Base-by-base conservation (phyloP, 2,329 filamentous ascomycete genomes). In the Talaromyces sp. region DNA sequence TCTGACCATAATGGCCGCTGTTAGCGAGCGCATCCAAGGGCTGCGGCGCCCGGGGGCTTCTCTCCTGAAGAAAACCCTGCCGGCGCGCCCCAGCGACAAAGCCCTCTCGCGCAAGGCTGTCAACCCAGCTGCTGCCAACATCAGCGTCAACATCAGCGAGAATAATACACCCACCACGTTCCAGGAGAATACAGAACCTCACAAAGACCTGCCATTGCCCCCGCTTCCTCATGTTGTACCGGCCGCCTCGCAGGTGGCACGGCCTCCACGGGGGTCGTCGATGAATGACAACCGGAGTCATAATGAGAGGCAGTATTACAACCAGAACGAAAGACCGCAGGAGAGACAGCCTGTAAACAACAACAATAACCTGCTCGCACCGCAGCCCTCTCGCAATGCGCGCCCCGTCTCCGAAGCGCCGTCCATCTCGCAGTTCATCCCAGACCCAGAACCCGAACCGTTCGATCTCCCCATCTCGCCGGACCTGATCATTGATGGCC, bases 341-440 rank as follows among this genome's bases (percentile, higher is more conserved):
- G 8, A 16, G 12, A 31, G 5, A 14, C 1, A 3, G 5, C 50
- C 10, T 31, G 27, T 14, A 6, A 53, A 7, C 23, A 31, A 23
- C 14, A 12, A n/a, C 6, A 53, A n/a, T 9, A 27, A 47, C 44
- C 44, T 47, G 18, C 44, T 47, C n/a, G n/a, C 23, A 18, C 59
- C 54, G 7, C 36, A 33, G 6, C 27, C 56, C 16, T 6, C 6
- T 7, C 53, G 28, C 4, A 27, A 14, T 10, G 23, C 34, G 34
- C 57, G 61, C 16, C 61, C 61, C 23, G 12, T 63, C 57, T 64
- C 54, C 65, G 68, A 57, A 66, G 68, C 33, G 68, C 71, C 10
- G 57, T 73, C 34, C 69, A 74, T 64, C 69, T 59, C 56, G 0
- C 57, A 72, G 54, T 74, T 71, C 64, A 74, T 75, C 34, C 73